Evolutionary conservation across 2,329 filamentous ascomycete genomes (phyloP), one percentile per base, ranked within the genome.

Genomic region (Venturia carpophila): DNA sequence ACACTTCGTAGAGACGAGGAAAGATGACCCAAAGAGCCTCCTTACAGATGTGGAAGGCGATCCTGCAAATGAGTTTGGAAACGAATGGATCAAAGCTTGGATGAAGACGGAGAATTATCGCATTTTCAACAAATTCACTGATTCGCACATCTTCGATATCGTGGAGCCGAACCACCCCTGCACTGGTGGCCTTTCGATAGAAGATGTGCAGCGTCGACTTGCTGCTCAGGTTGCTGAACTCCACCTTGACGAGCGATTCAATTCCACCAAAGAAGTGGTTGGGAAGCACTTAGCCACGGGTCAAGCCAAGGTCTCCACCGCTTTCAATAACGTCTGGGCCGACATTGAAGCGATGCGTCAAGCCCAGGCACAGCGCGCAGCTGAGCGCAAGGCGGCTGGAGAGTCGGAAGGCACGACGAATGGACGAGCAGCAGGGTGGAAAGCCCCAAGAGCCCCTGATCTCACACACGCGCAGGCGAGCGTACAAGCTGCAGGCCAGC

Each of bases 111-210:
- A 96, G 68, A 97, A 97, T 73, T 96, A 94, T 75, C 84, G 89
- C 62, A 88, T 99, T 67, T 99, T 95, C 85, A 83, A 92, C 68
- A 81, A 83, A 37, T 78, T 75, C 65, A 82, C 79, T 2, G 92
- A 97, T 72, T 87, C 87, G 19, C 89, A 96, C 71, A 83, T 99
- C 19, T 99, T 97, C 73, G 93, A 96, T 69, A 91, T 99, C 68
- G 89, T 95, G 17, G 92, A 96, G 72, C 94, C 94, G 1, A 88
- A 87, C 67, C 94, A 99, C 75, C 94, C 94, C 3, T 97, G 91
- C 74, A 92, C 92, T 0, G 94, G 94, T 34, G 93, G 92, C 0
- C 82, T 99, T 24, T 92, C 89, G 1, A 92, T 99, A 68, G 94
- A 97, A 69, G 94, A 99, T 74, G 88, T 99, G 15, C 93, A 97